Evolutionary conservation across 2,329 filamentous ascomycete genomes (phyloP).

Genomic region (Beauveria sp.): DNA sequence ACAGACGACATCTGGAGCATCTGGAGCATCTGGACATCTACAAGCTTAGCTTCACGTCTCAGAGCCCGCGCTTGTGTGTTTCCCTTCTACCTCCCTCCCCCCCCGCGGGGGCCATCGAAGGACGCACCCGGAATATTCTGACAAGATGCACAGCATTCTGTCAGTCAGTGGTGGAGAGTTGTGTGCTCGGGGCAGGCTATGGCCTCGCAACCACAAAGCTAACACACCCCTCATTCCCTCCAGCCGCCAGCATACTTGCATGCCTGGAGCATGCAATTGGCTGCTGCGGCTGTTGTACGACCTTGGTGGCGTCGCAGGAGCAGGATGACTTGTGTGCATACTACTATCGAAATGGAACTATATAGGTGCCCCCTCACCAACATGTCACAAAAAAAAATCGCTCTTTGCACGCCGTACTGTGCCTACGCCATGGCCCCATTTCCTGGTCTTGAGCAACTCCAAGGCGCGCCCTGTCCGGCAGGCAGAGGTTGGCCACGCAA

Average conservation of each 20-base stretch:
- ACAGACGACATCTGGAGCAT: neutral
- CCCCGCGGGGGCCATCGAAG: conserved; percentile 8
- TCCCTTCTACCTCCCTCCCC: neutral
- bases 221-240: neutral
- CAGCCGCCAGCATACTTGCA: conserved; percentile 9
- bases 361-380: conserved; percentile 10
- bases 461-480: neutral
- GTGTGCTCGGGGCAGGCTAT: conserved; percentile 2
- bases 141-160: conserved; percentile 11
- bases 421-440: conserved; percentile 3
- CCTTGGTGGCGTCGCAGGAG: conserved; percentile 7
- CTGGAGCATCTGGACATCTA: neutral
- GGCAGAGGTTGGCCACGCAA: neutral
- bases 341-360: conserved; percentile 11
- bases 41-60: neutral
- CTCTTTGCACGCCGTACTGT: conserved; percentile 4
- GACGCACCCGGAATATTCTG: conserved; percentile 10
- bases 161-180: conserved; percentile 8
- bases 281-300: conserved; percentile 7
- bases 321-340: conserved; percentile 8
- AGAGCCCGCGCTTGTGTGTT: conserved; percentile 4
- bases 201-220: neutral
- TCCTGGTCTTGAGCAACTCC: conserved; percentile 10
- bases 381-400: conserved; percentile 11
- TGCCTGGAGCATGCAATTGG: neutral